phyloP scores from a whole-genome alignment of 2,329 filamentous ascomycete genomes.

The Boeremia exigua region DNA sequence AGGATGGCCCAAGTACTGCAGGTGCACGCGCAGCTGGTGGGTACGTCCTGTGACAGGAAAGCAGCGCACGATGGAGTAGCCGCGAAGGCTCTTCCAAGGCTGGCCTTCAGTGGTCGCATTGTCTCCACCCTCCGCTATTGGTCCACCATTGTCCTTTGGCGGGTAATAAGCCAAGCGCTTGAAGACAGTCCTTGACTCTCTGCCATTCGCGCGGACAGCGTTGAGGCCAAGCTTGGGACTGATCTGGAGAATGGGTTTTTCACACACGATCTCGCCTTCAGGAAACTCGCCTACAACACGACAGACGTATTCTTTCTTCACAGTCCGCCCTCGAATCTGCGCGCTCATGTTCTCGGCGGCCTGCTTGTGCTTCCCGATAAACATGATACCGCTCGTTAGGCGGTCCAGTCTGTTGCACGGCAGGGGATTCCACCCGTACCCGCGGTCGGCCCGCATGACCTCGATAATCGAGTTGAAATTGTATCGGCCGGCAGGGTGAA shows the following conservation, averaged over 20 bases:
- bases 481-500: conserved; percentile 94
- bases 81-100: conserved; percentile 64
- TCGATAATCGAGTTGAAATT: conserved; percentile 94
- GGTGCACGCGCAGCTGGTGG: conserved; percentile 91
- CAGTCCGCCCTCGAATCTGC: conserved; percentile 79
- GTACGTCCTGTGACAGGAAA: conserved; percentile 92
- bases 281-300: conserved; percentile 91
- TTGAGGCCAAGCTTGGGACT: conserved; percentile 95
- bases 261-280: conserved; percentile 87
- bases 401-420: conserved; percentile 94
- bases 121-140: conserved; percentile 18
- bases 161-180: conserved; percentile 92
- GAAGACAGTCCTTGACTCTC: conserved; percentile 88
- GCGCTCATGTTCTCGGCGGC: conserved; percentile 78
- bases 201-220: conserved; percentile 90
- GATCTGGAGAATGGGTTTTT: conserved; percentile 91
- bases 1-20: conserved; percentile 92
- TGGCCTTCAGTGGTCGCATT: conserved; percentile 41
- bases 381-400: conserved; percentile 96
- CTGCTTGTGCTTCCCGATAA: conserved; percentile 84
- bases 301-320: conserved; percentile 94
- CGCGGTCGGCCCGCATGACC: conserved; percentile 82
- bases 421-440: conserved; percentile 64
- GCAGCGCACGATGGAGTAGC: conserved; percentile 94
- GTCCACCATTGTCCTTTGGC: conserved; percentile 47